phyloP scores from a whole-genome alignment of 2,329 filamentous ascomycete genomes.

The Trichoderma sp. region DNA sequence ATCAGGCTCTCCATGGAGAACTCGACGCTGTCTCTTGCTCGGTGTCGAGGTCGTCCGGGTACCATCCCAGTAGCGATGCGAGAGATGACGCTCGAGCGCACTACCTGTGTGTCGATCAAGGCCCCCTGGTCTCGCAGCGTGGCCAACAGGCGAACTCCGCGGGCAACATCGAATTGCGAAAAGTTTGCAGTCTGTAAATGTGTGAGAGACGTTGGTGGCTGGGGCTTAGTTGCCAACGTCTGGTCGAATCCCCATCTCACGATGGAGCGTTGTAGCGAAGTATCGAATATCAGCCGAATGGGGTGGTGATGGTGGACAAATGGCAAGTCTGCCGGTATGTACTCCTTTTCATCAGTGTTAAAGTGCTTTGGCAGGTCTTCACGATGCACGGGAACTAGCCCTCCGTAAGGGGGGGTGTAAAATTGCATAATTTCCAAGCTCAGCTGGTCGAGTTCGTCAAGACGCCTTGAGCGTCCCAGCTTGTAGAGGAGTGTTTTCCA shows the following conservation, averaged over 20 bases:
- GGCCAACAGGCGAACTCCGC: conserved; percentile 38
- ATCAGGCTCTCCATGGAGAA: conserved; percentile 33
- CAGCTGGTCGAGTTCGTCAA: conserved; percentile 46
- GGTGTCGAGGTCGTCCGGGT: conserved; percentile 30
- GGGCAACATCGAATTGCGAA: conserved; percentile 35
- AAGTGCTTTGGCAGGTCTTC: conserved; percentile 39
- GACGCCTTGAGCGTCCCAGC: conserved; percentile 43
- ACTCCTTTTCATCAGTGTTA: conserved; percentile 21
- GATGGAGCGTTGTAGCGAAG: conserved; percentile 39
- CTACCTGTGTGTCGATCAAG: conserved; percentile 33
- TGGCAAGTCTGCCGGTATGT: conserved; percentile 43
- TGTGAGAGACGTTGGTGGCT: conserved; percentile 18
- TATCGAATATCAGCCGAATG: conserved; percentile 45
- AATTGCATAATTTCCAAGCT: conserved; percentile 43
- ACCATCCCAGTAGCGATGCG: conserved; percentile 33
- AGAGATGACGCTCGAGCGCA: conserved; percentile 31
- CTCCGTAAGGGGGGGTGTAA: conserved; percentile 33
- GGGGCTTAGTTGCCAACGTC: conserved; percentile 29
- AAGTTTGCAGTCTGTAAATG: conserved; percentile 19
- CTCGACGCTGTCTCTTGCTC: conserved; percentile 34
- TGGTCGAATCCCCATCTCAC: conserved; percentile 48
- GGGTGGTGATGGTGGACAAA: conserved; percentile 45
- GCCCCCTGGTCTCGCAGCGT: conserved; percentile 37
- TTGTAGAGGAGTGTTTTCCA: conserved; percentile 47
- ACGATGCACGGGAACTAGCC: conserved; percentile 44